Evolutionary conservation across 139 green algal species (phyloP).

Genomic region (Coelastrella sp.): DNA sequence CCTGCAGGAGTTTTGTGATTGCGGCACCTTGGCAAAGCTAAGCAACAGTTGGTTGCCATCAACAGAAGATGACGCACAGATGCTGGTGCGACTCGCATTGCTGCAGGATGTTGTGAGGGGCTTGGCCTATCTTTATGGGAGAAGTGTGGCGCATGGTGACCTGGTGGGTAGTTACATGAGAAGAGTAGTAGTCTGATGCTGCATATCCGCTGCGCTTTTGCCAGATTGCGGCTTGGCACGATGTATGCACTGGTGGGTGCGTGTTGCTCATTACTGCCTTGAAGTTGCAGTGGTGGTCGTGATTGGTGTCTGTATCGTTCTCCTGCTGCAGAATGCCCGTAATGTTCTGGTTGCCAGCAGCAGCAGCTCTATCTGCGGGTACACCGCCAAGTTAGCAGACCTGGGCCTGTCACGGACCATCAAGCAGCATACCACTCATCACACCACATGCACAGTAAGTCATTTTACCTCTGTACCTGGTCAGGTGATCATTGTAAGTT

Average conservation of each 20-base stretch:
- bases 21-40: slow-evolving; percentile 6
- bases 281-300: not conserved
- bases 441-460: slow-evolving; percentile 8
- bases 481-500: too few relatives aligned
- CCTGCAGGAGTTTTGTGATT: slow-evolving; percentile 24
- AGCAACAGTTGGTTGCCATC: not conserved
- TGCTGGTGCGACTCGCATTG: slow-evolving; percentile 15
- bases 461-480: too few relatives aligned
- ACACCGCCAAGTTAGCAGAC: slow-evolving; percentile 16
- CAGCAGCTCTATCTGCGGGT: not conserved
- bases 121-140: slow-evolving; percentile 1
- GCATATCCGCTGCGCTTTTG: too few relatives aligned
- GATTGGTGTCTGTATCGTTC: not conserved
- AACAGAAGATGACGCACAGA: slow-evolving; percentile 26
- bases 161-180: slow-evolving; percentile 25
- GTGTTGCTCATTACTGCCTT: too few relatives aligned
- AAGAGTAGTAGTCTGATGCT: not conserved
- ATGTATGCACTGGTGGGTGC: not conserved
- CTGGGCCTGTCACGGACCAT: slow-evolving; percentile 4
- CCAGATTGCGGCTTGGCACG: too few relatives aligned
- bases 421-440: slow-evolving; percentile 24
- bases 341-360: slow-evolving; percentile 28
- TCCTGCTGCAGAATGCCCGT: slow-evolving; percentile 28
- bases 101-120: slow-evolving; percentile 19
- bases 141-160: slow-evolving; percentile 14